Conservation (phyloP, 805 yeast species). For the Wickerhamomyces bisporus region DNA sequence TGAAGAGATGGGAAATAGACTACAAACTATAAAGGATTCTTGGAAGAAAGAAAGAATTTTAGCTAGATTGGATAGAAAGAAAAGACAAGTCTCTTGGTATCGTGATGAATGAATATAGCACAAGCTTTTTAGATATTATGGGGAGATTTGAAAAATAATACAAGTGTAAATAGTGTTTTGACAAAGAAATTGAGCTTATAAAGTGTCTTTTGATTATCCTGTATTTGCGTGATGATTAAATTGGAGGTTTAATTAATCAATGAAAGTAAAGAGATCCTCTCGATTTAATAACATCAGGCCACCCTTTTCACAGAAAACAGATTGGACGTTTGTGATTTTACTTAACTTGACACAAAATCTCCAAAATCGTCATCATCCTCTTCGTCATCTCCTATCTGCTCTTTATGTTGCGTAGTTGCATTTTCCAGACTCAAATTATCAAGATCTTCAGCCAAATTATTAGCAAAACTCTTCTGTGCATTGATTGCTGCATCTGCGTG, state of each 20-base stretch:
- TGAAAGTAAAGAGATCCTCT: no score
- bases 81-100: constrained; percentile 61
- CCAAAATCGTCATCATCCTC: constrained; percentile 22
- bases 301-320: no score
- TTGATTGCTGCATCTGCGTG: constrained; percentile 1
- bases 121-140: background rate
- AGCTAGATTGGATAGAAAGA: constrained; percentile 52
- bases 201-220: no score
- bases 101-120: constrained; percentile 27
- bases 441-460: background rate
- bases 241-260: no score
- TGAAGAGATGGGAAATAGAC: constrained; percentile 41
- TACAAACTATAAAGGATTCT: constrained; percentile 36
- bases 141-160: background rate
- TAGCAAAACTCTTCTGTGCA: constrained; percentile 1
- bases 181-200: no score
- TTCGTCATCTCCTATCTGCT: constrained; percentile 1
- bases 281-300: no score
- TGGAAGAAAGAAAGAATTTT: constrained; percentile 45
- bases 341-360: constrained; percentile 17
- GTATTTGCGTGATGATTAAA: no score
- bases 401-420: constrained; percentile 1
- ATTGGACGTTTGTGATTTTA: no score
- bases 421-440: background rate
- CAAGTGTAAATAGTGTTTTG: no score